These are phyloP conservation scores for Hippophae rhamnoides DNA, from an alignment of 306 rosid genomes.

Conservation along the genomic window DNA sequence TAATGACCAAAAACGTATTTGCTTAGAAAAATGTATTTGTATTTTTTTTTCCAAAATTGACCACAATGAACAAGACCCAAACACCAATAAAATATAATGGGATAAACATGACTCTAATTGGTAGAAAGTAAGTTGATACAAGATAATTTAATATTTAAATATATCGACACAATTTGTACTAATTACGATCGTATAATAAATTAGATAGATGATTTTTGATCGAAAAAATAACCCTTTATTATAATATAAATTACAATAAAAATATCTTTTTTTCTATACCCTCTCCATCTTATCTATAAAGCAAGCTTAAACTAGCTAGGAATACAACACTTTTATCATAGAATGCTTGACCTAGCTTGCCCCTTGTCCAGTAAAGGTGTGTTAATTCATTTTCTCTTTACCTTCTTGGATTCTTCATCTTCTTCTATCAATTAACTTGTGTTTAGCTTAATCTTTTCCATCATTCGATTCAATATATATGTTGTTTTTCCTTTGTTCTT, in stretches of 20 bases:
- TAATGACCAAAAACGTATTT: no score
- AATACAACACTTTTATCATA: background rate
- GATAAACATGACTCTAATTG: no score
- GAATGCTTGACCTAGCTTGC: background rate
- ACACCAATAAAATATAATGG: no score
- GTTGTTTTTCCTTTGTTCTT: background rate
- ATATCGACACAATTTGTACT: no score
- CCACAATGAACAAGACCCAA: no score
- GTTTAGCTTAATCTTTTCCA: background rate
- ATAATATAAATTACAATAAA: background rate
- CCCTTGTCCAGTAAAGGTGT: background rate
- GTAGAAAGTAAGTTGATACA: no score
- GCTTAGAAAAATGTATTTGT: no score
- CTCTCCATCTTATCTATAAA: conserved; percentile 17
- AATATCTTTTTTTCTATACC: background rate
- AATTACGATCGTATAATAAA: no score
- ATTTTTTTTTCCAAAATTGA: no score
- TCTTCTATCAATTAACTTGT: background rate
- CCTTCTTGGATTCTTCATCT: background rate
- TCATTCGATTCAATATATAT: background rate
- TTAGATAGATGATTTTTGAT: no score
- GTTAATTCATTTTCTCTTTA: background rate
- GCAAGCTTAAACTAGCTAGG: background rate
- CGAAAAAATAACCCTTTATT: conserved; percentile 4
- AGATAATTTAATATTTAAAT: no score